Evolutionary conservation across 768 basidiomycete species (phyloP).

Genomic region (Mrakia blollopis): DNA sequence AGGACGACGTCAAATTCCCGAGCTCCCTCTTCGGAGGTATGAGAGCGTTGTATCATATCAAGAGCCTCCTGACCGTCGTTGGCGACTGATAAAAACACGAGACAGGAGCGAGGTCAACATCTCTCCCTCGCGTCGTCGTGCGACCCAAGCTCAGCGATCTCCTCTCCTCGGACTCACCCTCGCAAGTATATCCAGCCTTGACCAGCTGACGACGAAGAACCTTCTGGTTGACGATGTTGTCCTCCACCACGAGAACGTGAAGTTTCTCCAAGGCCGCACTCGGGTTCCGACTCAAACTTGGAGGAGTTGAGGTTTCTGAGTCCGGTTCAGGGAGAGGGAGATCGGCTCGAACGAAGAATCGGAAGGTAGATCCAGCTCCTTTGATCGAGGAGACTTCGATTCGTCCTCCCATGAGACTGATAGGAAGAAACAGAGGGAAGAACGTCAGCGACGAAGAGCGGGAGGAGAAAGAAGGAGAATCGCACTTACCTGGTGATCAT

Average conservation of each 20-base stretch:
- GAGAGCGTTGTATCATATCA: slow-evolving; percentile 32
- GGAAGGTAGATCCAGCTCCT: slow-evolving; percentile 41
- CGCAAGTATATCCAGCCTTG: slow-evolving; percentile 36
- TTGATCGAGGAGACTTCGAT: slow-evolving; percentile 45
- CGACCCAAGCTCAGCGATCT: too few relatives aligned
- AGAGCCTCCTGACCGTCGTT: slow-evolving; percentile 39
- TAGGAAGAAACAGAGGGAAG: background rate
- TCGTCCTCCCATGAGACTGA: slow-evolving; percentile 42
- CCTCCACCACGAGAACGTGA: slow-evolving; percentile 29
- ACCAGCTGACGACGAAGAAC: slow-evolving; percentile 37
- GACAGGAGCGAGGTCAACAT: background rate
- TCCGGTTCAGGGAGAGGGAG: background rate
- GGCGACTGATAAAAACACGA: slow-evolving; percentile 32
- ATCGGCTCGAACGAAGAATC: slow-evolving; percentile 45
- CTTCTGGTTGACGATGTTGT: slow-evolving; percentile 39
- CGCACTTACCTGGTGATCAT: slow-evolving; percentile 38
- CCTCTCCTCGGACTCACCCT: background rate
- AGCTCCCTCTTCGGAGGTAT: slow-evolving; percentile 2
- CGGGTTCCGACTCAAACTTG: background rate
- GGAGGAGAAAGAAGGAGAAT: background rate
- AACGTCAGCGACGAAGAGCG: too few relatives aligned
- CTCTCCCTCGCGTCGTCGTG: background rate
- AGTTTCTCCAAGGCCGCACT: background rate
- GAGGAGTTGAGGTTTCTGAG: background rate
- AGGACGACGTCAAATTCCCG: slow-evolving; percentile 37